Evolutionary conservation across 2,329 filamentous ascomycete species (phyloP), one percentile per base, ranked within the genome.

Genomic region (Rhinocladiella similis): DNA sequence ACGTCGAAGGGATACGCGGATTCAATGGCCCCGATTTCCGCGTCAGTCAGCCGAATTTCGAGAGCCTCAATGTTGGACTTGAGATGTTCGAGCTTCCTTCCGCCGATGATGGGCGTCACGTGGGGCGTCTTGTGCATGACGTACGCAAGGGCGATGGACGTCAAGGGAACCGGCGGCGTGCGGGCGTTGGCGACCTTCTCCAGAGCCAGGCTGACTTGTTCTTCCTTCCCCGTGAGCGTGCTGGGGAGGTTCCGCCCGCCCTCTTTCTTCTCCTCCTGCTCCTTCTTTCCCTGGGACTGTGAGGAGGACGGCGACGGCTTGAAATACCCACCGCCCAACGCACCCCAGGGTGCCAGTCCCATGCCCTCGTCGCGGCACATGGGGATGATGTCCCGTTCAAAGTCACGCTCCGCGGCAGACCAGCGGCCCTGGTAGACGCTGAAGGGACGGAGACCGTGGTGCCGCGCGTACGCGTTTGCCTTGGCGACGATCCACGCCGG

Each of bases 391-490:
- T 88, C 85, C 20, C 84, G 78, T 73, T 88, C 85, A 49, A 88
- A 82, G 68, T 90, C 87, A 20, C 88, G 81, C 47, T 83, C 77
- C 1, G 74, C 77, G 16, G 80, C 77, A 19, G 74, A 82, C 84
- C 85, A 90, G 10, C 73, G 74, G 9, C 87, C 87, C 70, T 88
- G 85, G 69, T 88, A 89, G 27, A 89, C 81, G 35, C 77, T 81
- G 73, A 91, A 91, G 38, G 81, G 85, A 1, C 84, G 82, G 25
- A 90, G 77, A n/a, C 85, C 86, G 60, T 90, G 82, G 60, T 83
- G 80, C 41, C 85, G 81, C 5, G 89, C 89, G 66, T 91, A 71
- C 70, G 77, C 66, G 54, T 81, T 80, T 0, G 76, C 76, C 51
- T 77, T 77, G 48, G 68, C 68, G 1, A 80, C 77, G 1, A 80